Evolutionary conservation across 176 grass and related monocot genomes (phyloP).

Genomic region (Avena insularis): DNA sequence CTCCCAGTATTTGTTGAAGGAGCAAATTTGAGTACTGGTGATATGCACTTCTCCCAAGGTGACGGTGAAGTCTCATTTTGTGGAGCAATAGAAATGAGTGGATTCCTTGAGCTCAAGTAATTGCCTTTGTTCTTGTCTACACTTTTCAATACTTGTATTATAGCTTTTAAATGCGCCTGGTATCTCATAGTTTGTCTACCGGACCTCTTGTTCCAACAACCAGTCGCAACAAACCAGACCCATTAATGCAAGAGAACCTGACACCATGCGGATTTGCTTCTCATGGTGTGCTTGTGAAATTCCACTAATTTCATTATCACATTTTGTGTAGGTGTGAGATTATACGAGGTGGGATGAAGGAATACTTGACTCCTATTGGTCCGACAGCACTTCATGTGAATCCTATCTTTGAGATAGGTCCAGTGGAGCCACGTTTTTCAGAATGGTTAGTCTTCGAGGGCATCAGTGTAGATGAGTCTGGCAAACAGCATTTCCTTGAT

Average conservation of each 20-base stretch:
- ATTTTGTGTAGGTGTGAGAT: conserved; percentile 82
- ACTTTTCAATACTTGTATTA: conserved; percentile 23
- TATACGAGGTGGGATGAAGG: conserved; percentile 89
- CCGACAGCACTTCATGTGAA: conserved; percentile 88
- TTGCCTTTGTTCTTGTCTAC: conserved; percentile 31
- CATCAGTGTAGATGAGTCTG: conserved; percentile 93
- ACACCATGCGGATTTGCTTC: neutral
- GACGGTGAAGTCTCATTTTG: conserved; percentile 94
- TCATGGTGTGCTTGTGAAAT: neutral
- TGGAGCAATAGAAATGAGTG: conserved; percentile 99
- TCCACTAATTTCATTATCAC: conserved; percentile 1
- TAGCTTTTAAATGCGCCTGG: neutral
- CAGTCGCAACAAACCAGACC: neutral
- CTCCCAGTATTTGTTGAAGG: conserved; percentile 93
- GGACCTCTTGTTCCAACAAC: neutral
- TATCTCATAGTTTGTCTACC: neutral
- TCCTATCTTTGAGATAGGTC: conserved; percentile 96
- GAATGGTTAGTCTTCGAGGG: conserved; percentile 97
- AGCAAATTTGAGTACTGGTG: conserved; percentile 87
- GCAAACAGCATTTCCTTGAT: conserved; percentile 93
- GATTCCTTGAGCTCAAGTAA: conserved; percentile 98
- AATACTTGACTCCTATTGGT: conserved; percentile 90
- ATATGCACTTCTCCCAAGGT: conserved; percentile 97
- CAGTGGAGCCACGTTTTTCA: conserved; percentile 88
- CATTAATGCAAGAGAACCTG: conserved; percentile 7